Percentiles rank a stretch among this genome's conserved stretches.
Evolutionary conservation across 371 early-diverging fungal genomes (phyloP).

Genomic region (Zancudomyces culisetae): DNA sequence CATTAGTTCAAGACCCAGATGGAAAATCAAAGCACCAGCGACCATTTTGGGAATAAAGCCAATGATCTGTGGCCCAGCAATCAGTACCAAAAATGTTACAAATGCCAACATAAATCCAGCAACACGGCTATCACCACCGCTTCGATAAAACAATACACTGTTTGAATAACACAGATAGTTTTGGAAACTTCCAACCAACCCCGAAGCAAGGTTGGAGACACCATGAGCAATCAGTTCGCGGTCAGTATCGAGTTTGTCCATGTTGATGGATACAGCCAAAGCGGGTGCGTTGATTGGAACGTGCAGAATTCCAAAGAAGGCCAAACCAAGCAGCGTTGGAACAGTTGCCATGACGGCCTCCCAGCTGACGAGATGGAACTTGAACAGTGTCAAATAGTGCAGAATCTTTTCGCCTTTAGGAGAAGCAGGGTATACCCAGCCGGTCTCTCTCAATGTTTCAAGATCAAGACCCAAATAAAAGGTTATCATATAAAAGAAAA

Average conservation of each 20-base stretch:
- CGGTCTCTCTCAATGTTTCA: slow-evolving; percentile 39
- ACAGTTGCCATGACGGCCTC: slow-evolving; percentile 45
- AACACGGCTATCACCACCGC: slow-evolving; percentile 74
- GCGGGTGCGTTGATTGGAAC: slow-evolving; percentile 90
- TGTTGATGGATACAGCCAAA: slow-evolving; percentile 70
- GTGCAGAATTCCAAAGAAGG: slow-evolving; percentile 89
- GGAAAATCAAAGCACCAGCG: slow-evolving; percentile 84
- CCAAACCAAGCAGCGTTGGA: slow-evolving; percentile 79
- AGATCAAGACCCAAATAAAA: slow-evolving; percentile 37
- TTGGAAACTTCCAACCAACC: slow-evolving; percentile 57
- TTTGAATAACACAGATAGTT: slow-evolving; percentile 82
- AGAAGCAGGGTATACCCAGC: slow-evolving; percentile 77
- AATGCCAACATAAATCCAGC: slow-evolving; percentile 66
- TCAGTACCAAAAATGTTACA: slow-evolving; percentile 58
- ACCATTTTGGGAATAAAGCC: slow-evolving; percentile 84
- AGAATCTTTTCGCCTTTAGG: slow-evolving; percentile 56
- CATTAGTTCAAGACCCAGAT: slow-evolving; percentile 77
- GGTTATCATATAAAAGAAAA: slow-evolving; percentile 49
- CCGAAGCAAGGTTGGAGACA: slow-evolving; percentile 65
- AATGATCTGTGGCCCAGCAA: slow-evolving; percentile 66
- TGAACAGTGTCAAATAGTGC: slow-evolving; percentile 66
- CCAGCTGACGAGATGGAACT: slow-evolving; percentile 55
- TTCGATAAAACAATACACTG: slow-evolving; percentile 73
- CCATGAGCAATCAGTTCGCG: slow-evolving; percentile 91
- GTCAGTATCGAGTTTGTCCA: slow-evolving; percentile 69